Conservation (phyloP, 495 filamentous ascomycete genomes). For the Penicillium goetzii region DNA sequence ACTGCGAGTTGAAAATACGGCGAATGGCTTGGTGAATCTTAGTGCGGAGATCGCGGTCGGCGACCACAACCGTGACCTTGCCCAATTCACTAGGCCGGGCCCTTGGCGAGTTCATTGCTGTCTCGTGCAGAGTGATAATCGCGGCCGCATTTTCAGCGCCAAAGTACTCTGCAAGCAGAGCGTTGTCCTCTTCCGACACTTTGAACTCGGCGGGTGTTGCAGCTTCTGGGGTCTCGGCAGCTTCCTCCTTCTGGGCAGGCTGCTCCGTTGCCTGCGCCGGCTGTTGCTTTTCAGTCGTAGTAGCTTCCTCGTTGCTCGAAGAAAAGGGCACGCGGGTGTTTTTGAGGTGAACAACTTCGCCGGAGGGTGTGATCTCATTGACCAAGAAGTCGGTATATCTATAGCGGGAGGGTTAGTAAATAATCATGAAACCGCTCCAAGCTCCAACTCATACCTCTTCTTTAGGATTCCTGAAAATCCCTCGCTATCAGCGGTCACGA, state of each 20-base stretch:
- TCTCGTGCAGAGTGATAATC: conserved; percentile 50
- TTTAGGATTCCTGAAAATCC: conserved; percentile 62
- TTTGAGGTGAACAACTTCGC: conserved; percentile 75
- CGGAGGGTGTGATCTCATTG: conserved; percentile 83
- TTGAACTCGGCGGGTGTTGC: conserved; percentile 34
- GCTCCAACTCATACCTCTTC: conserved; percentile 52
- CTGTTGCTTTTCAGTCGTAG: conserved; percentile 9
- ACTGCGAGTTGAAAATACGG: conserved; percentile 65
- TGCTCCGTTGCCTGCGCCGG: conserved; percentile 9
- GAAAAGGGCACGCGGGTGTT: conserved; percentile 39
- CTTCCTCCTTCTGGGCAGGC: conserved; percentile 14
- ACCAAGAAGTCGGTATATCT: conserved; percentile 97
- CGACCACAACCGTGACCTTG: conserved; percentile 48
- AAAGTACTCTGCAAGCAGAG: conserved; percentile 49
- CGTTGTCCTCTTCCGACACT: conserved; percentile 52
- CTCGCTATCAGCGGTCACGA: conserved; percentile 50
- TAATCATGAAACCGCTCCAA: neutral
- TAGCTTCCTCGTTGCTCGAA: conserved; percentile 13
- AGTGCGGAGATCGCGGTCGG: conserved; percentile 63
- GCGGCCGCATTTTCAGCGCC: conserved; percentile 42
- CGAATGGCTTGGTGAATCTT: conserved; percentile 68
- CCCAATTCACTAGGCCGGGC: conserved; percentile 48
- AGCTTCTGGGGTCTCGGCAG: conserved; percentile 14
- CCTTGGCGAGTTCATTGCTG: conserved; percentile 45
- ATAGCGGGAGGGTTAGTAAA: conserved; percentile 9